These are phyloP conservation scores for Pestalotiopsis sp. DNA, from an alignment of 2,329 filamentous ascomycete genomes.

Conservation along the genomic window DNA sequence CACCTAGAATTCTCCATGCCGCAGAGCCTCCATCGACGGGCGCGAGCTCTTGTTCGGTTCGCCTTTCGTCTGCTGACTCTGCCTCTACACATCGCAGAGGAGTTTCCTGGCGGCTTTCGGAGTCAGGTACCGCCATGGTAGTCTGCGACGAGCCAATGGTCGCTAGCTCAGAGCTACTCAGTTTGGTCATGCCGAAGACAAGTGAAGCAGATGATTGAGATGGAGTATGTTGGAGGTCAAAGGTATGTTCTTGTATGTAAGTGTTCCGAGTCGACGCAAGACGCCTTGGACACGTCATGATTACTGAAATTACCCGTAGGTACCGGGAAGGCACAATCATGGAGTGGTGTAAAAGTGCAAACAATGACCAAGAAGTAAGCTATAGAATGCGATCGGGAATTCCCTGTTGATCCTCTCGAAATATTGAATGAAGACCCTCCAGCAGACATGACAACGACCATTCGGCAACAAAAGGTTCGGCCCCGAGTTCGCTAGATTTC, in stretches of 20 bases:
- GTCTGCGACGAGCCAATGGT: neutral
- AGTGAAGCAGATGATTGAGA: too few relatives aligned
- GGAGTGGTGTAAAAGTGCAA: too few relatives aligned
- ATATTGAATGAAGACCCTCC: too few relatives aligned
- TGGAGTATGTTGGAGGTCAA: neutral
- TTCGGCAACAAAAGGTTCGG: neutral
- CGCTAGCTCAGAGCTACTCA: slow-evolving; percentile 13
- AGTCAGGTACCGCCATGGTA: neutral
- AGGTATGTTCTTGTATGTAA: neutral
- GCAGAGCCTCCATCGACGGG: slow-evolving; percentile 26
- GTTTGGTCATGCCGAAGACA: neutral
- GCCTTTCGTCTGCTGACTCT: neutral
- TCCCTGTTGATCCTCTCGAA: too few relatives aligned
- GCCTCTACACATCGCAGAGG: slow-evolving; percentile 7
- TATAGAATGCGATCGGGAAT: too few relatives aligned
- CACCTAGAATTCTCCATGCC: slow-evolving; percentile 27
- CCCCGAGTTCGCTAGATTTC: too few relatives aligned
- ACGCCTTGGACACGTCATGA: too few relatives aligned
- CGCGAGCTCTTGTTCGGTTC: slow-evolving; percentile 17
- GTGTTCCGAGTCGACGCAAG: too few relatives aligned
- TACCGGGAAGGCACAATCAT: too few relatives aligned
- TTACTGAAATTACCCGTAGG: too few relatives aligned
- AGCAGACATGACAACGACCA: too few relatives aligned
- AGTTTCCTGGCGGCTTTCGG: neutral
- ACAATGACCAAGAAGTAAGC: too few relatives aligned